Base-by-base conservation (phyloP, 306 rosid species). In the Prunus armeniaca region DNA sequence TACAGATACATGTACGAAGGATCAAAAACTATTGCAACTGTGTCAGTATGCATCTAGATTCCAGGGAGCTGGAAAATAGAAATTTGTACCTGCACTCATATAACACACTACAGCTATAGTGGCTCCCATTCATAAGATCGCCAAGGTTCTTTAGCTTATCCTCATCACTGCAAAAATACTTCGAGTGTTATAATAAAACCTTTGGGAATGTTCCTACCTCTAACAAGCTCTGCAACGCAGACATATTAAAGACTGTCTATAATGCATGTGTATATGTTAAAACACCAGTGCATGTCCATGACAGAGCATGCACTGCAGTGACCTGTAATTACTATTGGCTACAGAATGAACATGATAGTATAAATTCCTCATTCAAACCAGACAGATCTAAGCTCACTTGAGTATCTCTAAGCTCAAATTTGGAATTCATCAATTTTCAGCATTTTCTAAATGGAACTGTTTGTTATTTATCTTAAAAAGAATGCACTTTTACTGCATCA, bases 51-150 rank as follows among this genome's bases (percentile, higher is more conserved):
- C 65, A 60, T 2, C 9, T 24, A 18, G 38, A 65, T 65, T 34
- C 69, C 6, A 62, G 13, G n/a, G 45, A 28, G 41, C 10, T 15
- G 1, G 20, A 60, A 7, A 15, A 15, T 7, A 30, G 15, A 62
- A 62, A 80, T 72, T n/a, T 55, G 20, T 85, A 93, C 99, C 99
- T 96, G 98, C 99, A 96, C 83, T 96, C 99, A 41, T 96, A 96
- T 74, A 90, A 86, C 77, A 89, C 96, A 67, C 97, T 96, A 78
- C 99, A 96, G 91, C 99, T 96, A 70, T 85, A 38, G 83, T 96
- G 99, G 77, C 99, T 96, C 46, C 86, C 98, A 46, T 96, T 92
- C 99, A 96, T 96, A 76, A 92, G 97, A 84, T 88, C 93, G 24
- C 99, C 99, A 24, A 96, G 96, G 74, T 84, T 87, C 90, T 87